Percentiles rank a stretch among this genome's conserved stretches.
phyloP scores from a whole-genome alignment of 257 asterid genomes.

The Striga asiatica region DNA sequence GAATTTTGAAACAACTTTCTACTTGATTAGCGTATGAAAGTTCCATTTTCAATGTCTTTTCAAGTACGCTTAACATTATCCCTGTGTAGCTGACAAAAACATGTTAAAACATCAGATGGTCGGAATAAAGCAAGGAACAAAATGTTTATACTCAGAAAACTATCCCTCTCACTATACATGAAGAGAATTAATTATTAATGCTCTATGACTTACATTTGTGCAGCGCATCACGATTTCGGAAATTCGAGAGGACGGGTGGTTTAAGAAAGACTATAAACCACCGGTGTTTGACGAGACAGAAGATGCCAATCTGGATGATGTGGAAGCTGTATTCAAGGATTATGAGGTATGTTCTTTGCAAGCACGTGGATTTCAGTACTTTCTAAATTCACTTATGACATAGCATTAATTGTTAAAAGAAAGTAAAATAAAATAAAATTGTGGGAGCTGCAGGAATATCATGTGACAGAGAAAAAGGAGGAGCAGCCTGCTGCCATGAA shows the following conservation, averaged over 20 bases:
- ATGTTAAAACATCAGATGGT: too few relatives aligned
- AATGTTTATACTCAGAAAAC: too few relatives aligned
- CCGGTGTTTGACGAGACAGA: constrained; percentile 70
- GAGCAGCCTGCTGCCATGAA: constrained; percentile 89
- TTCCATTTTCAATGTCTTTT: too few relatives aligned
- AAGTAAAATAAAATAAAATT: neutral
- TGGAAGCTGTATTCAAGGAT: constrained; percentile 89
- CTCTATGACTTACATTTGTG: constrained; percentile 10
- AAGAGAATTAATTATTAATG: too few relatives aligned
- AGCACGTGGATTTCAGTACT: neutral
- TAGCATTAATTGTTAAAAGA: neutral
- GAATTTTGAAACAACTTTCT: too few relatives aligned
- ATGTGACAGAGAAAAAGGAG: constrained; percentile 71
- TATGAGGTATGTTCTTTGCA: constrained; percentile 45
- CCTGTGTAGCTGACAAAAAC: too few relatives aligned
- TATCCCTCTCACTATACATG: too few relatives aligned
- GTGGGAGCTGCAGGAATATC: constrained; percentile 48
- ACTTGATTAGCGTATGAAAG: too few relatives aligned
- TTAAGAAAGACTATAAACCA: constrained; percentile 71
- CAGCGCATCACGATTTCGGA: constrained; percentile 76
- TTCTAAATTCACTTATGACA: neutral
- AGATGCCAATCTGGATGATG: constrained; percentile 79
- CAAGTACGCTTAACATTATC: too few relatives aligned
- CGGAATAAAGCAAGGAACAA: too few relatives aligned
- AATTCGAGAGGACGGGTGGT: constrained; percentile 83